These are phyloP conservation scores for Podaxis pistillaris DNA, from an alignment of 768 basidiomycete genomes.

Conservation along the genomic window DNA sequence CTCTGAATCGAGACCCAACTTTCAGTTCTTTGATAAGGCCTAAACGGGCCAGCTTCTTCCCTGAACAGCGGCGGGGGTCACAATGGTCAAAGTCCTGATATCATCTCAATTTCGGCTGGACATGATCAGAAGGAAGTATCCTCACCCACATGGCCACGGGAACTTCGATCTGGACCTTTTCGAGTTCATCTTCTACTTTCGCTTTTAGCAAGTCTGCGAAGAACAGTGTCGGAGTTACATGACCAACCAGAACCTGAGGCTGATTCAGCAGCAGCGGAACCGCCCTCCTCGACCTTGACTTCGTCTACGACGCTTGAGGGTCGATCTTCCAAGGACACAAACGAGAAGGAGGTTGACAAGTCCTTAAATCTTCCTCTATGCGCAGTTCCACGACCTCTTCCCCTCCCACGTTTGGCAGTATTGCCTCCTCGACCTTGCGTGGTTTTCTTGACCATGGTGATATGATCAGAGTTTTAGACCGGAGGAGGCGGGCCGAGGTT, in stretches of 20 bases:
- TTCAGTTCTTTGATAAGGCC: constrained; percentile 82
- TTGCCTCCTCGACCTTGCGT: constrained; percentile 26
- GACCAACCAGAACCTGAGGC: constrained; percentile 20
- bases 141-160: constrained; percentile 97
- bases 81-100: constrained; percentile 98
- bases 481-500: constrained; percentile 2
- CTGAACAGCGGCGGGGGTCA: constrained; percentile 78
- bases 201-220: constrained; percentile 3
- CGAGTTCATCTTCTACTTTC: constrained; percentile 23
- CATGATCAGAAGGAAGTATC: background rate
- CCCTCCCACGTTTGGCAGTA: constrained; percentile 34
- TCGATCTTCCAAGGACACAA: constrained; percentile 29
- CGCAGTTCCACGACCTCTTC: constrained; percentile 32
- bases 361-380: constrained; percentile 18
- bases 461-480: background rate
- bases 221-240: background rate
- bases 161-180: constrained; percentile 46
- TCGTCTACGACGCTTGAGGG: constrained; percentile 61
- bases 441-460: constrained; percentile 40
- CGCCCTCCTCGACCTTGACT: constrained; percentile 36
- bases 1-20: constrained; percentile 84
- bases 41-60: constrained; percentile 87
- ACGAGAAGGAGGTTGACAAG: background rate
- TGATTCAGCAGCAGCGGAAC: constrained; percentile 25
- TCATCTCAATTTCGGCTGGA: constrained; percentile 2